These are phyloP conservation scores for Claviceps purpurea DNA, from an alignment of 2,329 filamentous ascomycete species.

Conservation along the genomic window DNA sequence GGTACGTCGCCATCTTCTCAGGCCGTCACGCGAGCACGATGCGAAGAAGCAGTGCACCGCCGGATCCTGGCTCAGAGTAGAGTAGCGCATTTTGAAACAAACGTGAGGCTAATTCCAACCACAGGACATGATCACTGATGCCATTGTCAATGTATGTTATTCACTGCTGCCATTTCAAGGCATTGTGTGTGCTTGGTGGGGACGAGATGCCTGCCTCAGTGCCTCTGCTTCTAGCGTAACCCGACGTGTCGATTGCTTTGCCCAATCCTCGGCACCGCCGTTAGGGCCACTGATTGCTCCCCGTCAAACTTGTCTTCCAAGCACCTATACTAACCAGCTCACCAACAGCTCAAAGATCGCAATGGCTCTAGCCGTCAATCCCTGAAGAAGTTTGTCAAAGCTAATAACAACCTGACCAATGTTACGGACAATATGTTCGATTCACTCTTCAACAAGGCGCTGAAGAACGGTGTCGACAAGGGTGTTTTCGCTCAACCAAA, in stretches of 20 bases:
- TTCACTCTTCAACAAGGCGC: slow-evolving; percentile 73
- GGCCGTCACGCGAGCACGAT: too few species aligned
- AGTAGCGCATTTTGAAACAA: too few species aligned
- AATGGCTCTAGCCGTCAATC: slow-evolving; percentile 49
- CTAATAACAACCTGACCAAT: slow-evolving; percentile 36
- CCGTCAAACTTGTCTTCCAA: background rate
- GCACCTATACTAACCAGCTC: slow-evolving; percentile 23
- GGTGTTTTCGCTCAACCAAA: slow-evolving; percentile 82
- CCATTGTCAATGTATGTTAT: slow-evolving; percentile 41
- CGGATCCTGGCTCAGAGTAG: too few species aligned
- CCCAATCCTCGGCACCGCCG: background rate
- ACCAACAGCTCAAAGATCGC: slow-evolving; percentile 44
- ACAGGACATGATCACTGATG: slow-evolving; percentile 51
- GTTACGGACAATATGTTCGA: slow-evolving; percentile 44
- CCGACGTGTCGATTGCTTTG: background rate
- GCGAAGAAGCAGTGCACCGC: too few species aligned
- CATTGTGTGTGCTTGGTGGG: slow-evolving; percentile 13
- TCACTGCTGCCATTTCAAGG: slow-evolving; percentile 22
- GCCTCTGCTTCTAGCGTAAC: background rate
- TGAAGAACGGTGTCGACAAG: slow-evolving; percentile 72
- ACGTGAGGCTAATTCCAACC: slow-evolving; percentile 12
- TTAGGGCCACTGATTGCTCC: too few species aligned
- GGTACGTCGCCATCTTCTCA: slow-evolving; percentile 26
- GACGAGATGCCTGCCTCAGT: background rate
- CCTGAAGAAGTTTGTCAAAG: slow-evolving; percentile 48